Conservation (phyloP, 2,329 filamentous ascomycete species). For the Fusarium coicis region DNA sequence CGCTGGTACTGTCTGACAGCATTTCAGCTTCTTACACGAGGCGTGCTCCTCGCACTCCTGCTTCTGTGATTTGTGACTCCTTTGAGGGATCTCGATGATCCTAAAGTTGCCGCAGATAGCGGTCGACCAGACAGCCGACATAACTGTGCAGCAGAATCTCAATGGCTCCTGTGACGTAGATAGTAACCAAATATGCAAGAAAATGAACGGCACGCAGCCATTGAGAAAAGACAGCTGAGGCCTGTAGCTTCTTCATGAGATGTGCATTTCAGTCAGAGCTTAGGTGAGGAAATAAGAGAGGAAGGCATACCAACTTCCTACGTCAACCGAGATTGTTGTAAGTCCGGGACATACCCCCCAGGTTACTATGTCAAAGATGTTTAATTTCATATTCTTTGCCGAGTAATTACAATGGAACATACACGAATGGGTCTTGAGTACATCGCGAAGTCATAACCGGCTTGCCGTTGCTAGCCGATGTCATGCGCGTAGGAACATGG, state of each 20-base stretch:
- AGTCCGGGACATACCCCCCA: rapidly evolving
- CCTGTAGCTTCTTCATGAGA: neutral
- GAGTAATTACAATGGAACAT: rapidly evolving
- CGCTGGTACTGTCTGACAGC: rapidly evolving
- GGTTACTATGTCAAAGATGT: rapidly evolving
- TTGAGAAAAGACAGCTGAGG: rapidly evolving
- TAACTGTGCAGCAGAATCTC: rapidly evolving
- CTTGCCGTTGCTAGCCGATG: neutral
- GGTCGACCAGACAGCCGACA: rapidly evolving
- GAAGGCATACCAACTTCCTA: neutral
- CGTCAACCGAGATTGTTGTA: neutral
- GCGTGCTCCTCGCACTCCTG: rapidly evolving
- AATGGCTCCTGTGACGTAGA: rapidly evolving
- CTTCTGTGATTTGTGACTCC: rapidly evolving
- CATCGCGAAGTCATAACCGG: too few species aligned
- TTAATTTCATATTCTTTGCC: rapidly evolving
- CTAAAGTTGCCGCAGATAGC: rapidly evolving
- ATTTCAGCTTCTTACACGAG: neutral
- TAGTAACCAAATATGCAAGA: rapidly evolving
- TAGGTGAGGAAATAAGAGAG: neutral
- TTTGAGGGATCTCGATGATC: neutral
- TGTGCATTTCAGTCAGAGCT: rapidly evolving
- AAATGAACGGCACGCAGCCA: rapidly evolving
- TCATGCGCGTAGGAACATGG: neutral
- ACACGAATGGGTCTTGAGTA: too few species aligned